These are phyloP conservation scores for Tuber umbilicatum DNA, from an alignment of 495 filamentous ascomycete species.

Conservation along the genomic window DNA sequence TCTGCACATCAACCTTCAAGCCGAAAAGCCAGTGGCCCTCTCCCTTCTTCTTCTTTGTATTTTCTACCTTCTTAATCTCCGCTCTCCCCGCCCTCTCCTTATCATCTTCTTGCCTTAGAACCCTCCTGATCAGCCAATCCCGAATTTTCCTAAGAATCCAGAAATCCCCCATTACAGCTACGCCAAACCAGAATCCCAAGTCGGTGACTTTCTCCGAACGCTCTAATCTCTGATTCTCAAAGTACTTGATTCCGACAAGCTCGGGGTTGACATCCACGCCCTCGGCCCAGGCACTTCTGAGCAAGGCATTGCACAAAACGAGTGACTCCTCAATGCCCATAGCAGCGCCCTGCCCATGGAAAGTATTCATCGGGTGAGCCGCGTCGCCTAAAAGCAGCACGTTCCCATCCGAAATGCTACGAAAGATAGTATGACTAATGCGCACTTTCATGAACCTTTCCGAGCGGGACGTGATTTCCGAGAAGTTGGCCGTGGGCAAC, in stretches of 20 bases:
- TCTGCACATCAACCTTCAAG: slow-evolving; percentile 8
- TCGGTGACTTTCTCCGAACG: slow-evolving; percentile 16
- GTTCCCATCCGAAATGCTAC: slow-evolving; percentile 6
- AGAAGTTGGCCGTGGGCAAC: neutral
- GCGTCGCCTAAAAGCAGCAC: slow-evolving; percentile 29
- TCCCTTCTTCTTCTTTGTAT: neutral
- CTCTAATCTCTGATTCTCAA: neutral
- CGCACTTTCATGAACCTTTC: slow-evolving; percentile 23
- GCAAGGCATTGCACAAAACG: slow-evolving; percentile 13
- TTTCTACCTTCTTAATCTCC: neutral
- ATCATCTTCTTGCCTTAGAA: neutral
- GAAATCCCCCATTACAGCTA: slow-evolving; percentile 27
- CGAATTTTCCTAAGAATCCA: slow-evolving; percentile 19
- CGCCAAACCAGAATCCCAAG: slow-evolving; percentile 29
- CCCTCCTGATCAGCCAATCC: slow-evolving; percentile 10
- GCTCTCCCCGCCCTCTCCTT: neutral
- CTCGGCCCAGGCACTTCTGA: slow-evolving; percentile 16
- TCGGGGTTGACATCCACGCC: slow-evolving; percentile 1
- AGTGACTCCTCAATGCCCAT: slow-evolving; percentile 30
- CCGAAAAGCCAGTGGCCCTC: slow-evolving; percentile 23
- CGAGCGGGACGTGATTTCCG: slow-evolving; percentile 19
- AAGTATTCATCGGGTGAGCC: slow-evolving; percentile 32
- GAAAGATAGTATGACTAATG: slow-evolving; percentile 20
- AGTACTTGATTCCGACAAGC: slow-evolving; percentile 18
- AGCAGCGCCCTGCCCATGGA: slow-evolving; percentile 28